phyloP scores from a whole-genome alignment of 2,329 filamentous ascomycete genomes.

The Byssothecium circinans region DNA sequence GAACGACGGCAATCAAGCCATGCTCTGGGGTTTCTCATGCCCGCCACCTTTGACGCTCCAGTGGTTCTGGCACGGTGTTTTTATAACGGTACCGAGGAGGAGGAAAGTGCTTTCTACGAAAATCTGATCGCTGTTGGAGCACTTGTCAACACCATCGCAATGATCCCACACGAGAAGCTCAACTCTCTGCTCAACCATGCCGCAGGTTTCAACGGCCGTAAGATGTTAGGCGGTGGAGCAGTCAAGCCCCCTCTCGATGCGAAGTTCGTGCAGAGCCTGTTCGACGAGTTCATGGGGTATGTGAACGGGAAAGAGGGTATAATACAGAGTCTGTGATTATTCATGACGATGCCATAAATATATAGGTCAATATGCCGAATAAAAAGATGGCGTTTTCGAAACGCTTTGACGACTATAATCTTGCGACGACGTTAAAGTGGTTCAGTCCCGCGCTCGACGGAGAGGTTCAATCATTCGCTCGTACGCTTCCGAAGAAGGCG shows the following conservation, averaged over 20 bases:
- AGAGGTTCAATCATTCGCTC: constrained; percentile 29
- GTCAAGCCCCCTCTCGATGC: constrained; percentile 38
- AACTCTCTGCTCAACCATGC: constrained; percentile 37
- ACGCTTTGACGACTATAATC: constrained; percentile 38
- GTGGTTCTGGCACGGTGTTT: constrained; percentile 34
- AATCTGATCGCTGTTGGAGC: constrained; percentile 32
- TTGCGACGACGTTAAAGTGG: constrained; percentile 38
- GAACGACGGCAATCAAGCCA: constrained; percentile 33
- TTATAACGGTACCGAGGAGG: constrained; percentile 39
- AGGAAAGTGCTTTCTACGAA: constrained; percentile 29
- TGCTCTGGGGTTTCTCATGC: constrained; percentile 29
- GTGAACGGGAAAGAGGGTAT: constrained; percentile 24
- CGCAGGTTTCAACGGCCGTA: constrained; percentile 40
- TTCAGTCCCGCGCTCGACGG: constrained; percentile 28
- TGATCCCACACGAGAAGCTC: constrained; percentile 37
- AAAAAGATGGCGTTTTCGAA: constrained; percentile 32
- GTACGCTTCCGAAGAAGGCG: constrained; percentile 28
- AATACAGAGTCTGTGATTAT: constrained; percentile 33
- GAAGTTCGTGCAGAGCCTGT: constrained; percentile 24
- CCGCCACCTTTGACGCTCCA: constrained; percentile 34
- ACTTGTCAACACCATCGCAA: constrained; percentile 22
- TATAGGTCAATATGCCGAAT: constrained; percentile 27
- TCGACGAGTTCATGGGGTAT: constrained; percentile 31
- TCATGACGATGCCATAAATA: constrained; percentile 33
- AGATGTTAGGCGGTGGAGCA: constrained; percentile 41